Conservation (phyloP, 805 yeast genomes). For the Candida ulmi region DNA sequence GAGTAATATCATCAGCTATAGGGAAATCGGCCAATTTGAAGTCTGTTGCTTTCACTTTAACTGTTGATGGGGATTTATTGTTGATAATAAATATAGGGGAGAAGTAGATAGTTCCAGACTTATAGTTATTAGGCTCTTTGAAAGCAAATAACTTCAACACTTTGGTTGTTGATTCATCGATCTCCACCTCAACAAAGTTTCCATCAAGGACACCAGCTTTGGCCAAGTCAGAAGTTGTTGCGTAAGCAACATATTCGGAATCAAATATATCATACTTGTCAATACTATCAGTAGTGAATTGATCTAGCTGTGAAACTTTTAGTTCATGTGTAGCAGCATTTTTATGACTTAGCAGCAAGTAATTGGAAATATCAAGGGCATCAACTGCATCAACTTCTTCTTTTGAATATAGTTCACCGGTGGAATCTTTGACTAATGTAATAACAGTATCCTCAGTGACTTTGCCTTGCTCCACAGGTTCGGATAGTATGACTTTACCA, state of each 20-base stretch:
- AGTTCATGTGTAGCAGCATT: neutral
- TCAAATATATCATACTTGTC: conserved; percentile 32
- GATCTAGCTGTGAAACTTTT: conserved; percentile 6
- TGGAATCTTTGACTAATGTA: conserved; percentile 38
- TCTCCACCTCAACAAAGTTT: conserved; percentile 42
- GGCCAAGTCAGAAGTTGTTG: conserved; percentile 44
- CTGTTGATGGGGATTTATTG: conserved; percentile 30
- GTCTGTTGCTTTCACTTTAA: conserved; percentile 14
- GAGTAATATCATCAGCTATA: conserved; percentile 56
- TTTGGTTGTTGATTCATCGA: conserved; percentile 4
- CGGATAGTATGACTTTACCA: conserved; percentile 55
- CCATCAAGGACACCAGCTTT: conserved; percentile 64
- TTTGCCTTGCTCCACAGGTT: conserved; percentile 69
- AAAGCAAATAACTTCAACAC: conserved; percentile 43
- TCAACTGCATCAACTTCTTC: conserved; percentile 1
- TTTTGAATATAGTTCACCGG: neutral
- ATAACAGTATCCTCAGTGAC: conserved; percentile 43
- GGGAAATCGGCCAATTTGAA: conserved; percentile 25
- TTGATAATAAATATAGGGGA: conserved; percentile 61
- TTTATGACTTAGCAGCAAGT: conserved; percentile 4
- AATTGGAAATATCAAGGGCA: conserved; percentile 13
- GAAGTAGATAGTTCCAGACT: conserved; percentile 37
- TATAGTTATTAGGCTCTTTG: conserved; percentile 53
- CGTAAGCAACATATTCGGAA: conserved; percentile 37
- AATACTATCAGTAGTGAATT: neutral